These are phyloP conservation scores for Ophiosphaerella herpotricha DNA, from an alignment of 2,329 filamentous ascomycete species.

Conservation along the genomic window DNA sequence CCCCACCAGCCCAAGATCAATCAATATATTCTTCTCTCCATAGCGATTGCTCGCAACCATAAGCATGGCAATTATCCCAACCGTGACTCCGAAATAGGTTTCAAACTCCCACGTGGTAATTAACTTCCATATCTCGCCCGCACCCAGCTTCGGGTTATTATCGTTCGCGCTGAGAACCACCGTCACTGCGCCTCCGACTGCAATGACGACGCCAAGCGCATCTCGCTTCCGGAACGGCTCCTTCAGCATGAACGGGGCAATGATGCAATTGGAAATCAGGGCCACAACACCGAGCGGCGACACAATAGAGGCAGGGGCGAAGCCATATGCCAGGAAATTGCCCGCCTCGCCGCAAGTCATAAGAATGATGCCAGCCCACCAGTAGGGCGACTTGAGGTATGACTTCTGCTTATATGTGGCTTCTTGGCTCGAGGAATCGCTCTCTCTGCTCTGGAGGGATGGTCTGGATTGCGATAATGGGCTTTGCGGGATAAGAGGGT, in stretches of 20 bases:
- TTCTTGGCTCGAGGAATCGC: constrained; percentile 26
- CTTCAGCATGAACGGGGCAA: constrained; percentile 91
- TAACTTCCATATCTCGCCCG: constrained; percentile 84
- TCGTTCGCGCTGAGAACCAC: constrained; percentile 91
- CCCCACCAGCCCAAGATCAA: constrained; percentile 90
- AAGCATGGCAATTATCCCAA: constrained; percentile 71
- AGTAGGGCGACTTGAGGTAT: constrained; percentile 90
- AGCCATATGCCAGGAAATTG: constrained; percentile 96
- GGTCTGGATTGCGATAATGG: constrained; percentile 19
- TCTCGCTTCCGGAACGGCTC: constrained; percentile 85
- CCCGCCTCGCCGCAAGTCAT: constrained; percentile 93
- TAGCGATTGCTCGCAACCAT: constrained; percentile 84
- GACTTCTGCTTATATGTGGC: constrained; percentile 60
- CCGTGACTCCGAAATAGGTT: constrained; percentile 81
- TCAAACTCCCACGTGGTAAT: constrained; percentile 90
- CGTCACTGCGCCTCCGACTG: constrained; percentile 84
- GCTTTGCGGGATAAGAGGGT: constrained; percentile 32
- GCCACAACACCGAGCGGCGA: constrained; percentile 97
- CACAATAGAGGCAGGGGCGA: constrained; percentile 95
- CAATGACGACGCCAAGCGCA: constrained; percentile 84
- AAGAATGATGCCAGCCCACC: constrained; percentile 92
- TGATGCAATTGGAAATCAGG: constrained; percentile 93
- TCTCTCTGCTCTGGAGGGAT: constrained; percentile 40
- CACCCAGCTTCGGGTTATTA: constrained; percentile 87
- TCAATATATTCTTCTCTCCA: constrained; percentile 83